Percentiles rank a stretch among this genome's conserved stretches.
These are phyloP conservation scores for Juglanconis oblonga DNA, from an alignment of 2,329 filamentous ascomycete genomes.

Conservation along the genomic window DNA sequence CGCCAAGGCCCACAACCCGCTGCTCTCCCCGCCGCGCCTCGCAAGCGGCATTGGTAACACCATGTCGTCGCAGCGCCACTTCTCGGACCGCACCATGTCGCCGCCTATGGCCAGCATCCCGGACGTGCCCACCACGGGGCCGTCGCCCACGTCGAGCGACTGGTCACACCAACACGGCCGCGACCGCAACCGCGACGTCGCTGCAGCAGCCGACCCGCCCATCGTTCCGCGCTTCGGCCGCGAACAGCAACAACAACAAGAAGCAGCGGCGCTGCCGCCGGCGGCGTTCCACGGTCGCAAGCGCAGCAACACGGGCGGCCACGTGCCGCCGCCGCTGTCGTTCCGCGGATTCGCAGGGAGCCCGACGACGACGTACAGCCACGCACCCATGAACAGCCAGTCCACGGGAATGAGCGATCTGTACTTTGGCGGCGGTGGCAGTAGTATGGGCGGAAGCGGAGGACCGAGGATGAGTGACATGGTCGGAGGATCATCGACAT, in stretches of 20 bases:
- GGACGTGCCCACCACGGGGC: conserved; percentile 38
- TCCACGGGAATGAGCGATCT: conserved; percentile 35
- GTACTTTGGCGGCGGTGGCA: conserved; percentile 29
- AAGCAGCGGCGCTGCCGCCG: conserved; percentile 27
- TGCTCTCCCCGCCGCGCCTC: conserved; percentile 33
- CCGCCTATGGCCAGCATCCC: conserved; percentile 46
- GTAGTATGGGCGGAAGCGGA: conserved; percentile 7
- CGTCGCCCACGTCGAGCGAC: neutral
- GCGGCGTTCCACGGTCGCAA: conserved; percentile 68
- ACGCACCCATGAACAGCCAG: conserved; percentile 49
- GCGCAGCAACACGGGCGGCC: conserved; percentile 83
- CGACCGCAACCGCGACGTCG: conserved; percentile 58
- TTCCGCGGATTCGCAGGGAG: conserved; percentile 74
- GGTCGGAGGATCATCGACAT: conserved; percentile 26
- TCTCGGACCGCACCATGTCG: conserved; percentile 8
- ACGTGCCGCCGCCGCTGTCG: conserved; percentile 64
- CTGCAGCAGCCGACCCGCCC: conserved; percentile 64
- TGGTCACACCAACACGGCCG: conserved; percentile 36
- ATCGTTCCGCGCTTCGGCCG: conserved; percentile 69
- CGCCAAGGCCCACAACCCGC: conserved; percentile 65
- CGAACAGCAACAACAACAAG: conserved; percentile 30
- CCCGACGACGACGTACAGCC: conserved; percentile 31
- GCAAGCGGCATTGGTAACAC: neutral
- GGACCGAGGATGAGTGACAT: too few relatives aligned
- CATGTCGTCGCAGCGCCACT: conserved; percentile 21